A percentile compares a stretch with the other conserved stretches of the same genome.
These are phyloP conservation scores for Epithele typhae DNA, from an alignment of 768 basidiomycete species.

Conservation along the genomic window DNA sequence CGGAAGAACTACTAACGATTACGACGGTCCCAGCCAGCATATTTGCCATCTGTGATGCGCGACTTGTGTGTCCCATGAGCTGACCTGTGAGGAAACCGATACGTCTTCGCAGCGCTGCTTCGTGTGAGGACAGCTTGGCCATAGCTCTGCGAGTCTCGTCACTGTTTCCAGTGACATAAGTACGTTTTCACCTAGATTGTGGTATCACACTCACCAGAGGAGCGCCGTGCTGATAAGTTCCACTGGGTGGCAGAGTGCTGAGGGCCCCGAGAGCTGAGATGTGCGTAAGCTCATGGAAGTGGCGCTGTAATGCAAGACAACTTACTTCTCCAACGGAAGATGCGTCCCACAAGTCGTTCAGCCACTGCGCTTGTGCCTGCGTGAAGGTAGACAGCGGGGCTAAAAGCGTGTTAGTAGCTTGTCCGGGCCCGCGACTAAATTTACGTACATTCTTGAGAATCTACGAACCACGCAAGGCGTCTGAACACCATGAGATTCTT, in stretches of 20 bases:
- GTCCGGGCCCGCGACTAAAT: neutral
- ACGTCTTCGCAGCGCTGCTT: slow-evolving; percentile 12
- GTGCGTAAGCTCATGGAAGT: too few species aligned
- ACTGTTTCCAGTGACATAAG: too few species aligned
- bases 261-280: slow-evolving; percentile 15
- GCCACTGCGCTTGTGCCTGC: slow-evolving; percentile 41
- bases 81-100: neutral
- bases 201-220: slow-evolving; percentile 15
- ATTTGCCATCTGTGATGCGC: slow-evolving; percentile 7
- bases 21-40: too few species aligned
- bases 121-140: slow-evolving; percentile 4
- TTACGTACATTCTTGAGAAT: slow-evolving; percentile 40
- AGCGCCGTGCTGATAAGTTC: slow-evolving; percentile 12
- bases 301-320: too few species aligned
- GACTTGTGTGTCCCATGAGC: neutral
- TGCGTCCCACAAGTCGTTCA: slow-evolving; percentile 44
- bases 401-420: slow-evolving; percentile 6
- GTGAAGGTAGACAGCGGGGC: slow-evolving; percentile 23
- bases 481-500: slow-evolving; percentile 48
- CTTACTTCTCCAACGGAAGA: slow-evolving; percentile 3
- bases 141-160: slow-evolving; percentile 3
- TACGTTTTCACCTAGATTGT: too few species aligned
- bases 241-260: slow-evolving; percentile 15
- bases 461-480: slow-evolving; percentile 50
- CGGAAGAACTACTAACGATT: too few species aligned